Base-by-base conservation (phyloP, 148 eudicot species). In the Spergularia marina region DNA sequence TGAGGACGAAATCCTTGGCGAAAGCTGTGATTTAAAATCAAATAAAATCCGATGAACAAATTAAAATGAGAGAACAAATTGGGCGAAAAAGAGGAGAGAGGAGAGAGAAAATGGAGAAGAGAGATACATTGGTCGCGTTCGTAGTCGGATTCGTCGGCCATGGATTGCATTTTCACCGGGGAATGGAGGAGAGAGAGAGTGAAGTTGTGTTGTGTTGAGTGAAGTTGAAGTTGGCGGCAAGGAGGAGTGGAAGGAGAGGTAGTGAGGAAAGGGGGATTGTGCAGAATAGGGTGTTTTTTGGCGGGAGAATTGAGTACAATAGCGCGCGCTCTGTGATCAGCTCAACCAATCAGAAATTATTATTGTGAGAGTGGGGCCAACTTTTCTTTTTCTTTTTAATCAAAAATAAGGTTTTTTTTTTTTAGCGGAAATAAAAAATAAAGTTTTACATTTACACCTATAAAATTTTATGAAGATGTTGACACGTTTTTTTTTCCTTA, bases 1-100 rank as follows among this genome's bases (percentile, higher is more conserved):
- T 88, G 1, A 61, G 55, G 44, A 95, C 79, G 36, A 95, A 95
- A 36, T 92, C 97, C 73, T 79, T 88, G 3, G 98, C 98, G 7
- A 86, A 63, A 70, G 78, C 98, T 95, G 86, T 23, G 17, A 68
- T 10, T 14, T 11, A 74, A 44, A 70, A 66, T 15, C 41, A 65
- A 65, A 20, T 0, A 12, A 36, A 65, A 68, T 21, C 18, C 4
- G 18, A 25, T 23, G 25, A 47, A 72, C 15, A 1, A 62, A 49
- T 18, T 25, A 25, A 52, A 63, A 40, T 4, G 58, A 66, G 63
- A 47, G 5, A 21, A 13, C 0, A 44, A 67, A 20, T 2, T 58
- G 21, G 77, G 21, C 41, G 25, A 58, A 53, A 15, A 30, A 30
- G 36, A 55, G 47, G 7, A 53, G 60, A 58, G 18, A 51, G n/a